Percentiles rank a stretch among this genome's conserved stretches.
Conservation (phyloP, 495 filamentous ascomycete genomes). For the Penicillium manginii region DNA sequence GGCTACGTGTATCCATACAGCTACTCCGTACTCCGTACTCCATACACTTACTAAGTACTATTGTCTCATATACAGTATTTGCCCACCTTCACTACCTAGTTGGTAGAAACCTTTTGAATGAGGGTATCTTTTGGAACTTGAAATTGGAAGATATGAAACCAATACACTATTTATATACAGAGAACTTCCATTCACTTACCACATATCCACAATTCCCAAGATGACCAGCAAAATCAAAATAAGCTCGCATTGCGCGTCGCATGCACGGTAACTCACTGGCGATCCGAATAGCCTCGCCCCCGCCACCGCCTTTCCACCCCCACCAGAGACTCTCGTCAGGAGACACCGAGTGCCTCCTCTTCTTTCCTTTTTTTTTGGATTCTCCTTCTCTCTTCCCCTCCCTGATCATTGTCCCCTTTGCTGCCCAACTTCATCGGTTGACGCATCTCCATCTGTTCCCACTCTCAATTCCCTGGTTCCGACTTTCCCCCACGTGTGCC, state of each 20-base stretch:
- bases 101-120: too few relatives aligned
- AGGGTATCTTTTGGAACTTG: too few relatives aligned
- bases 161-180: too few relatives aligned
- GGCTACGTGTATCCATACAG: too few relatives aligned
- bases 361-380: background rate
- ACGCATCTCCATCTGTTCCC: background rate
- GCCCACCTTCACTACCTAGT: too few relatives aligned
- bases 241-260: background rate
- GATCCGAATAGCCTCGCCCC: conserved; percentile 37
- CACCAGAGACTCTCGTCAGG: conserved; percentile 28
- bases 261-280: background rate
- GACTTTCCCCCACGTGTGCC: background rate
- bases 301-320: conserved; percentile 55
- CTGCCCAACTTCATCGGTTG: conserved; percentile 6
- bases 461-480: conserved; percentile 2
- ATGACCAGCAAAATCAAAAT: background rate
- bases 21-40: too few relatives aligned
- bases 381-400: conserved; percentile 4
- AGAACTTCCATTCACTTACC: background rate
- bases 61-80: too few relatives aligned
- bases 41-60: too few relatives aligned
- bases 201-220: background rate
- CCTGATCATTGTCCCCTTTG: background rate
- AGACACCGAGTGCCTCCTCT: conserved; percentile 19
- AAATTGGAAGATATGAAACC: too few relatives aligned